Evolutionary conservation across 306 rosid genomes (phyloP), one percentile per base, ranked within the genome.

Genomic region (Sicyos baderoa): DNA sequence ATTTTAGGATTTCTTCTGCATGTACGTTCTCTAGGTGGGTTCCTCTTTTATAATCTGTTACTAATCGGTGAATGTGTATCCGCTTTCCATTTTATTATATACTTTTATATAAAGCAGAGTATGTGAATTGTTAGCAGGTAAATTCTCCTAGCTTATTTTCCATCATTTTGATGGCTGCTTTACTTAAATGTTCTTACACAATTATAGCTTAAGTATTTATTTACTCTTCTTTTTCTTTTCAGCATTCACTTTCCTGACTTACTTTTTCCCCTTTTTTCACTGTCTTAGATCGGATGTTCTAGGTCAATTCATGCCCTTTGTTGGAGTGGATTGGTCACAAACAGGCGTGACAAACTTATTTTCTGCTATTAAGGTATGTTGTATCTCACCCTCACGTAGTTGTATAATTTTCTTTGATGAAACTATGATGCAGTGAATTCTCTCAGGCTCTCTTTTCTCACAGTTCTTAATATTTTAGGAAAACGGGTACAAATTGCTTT

Each of bases 241-340:
- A 59, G 47, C 6, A 48, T 15, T 53, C 18, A 54, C 48, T 49
- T 25, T 29, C 58, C 19, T 75, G 47, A n/a, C 49, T 50, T 64
- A 25, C 45, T 59, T 21, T 18, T 79, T 69, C 76, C 71, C 44
- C 59, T 37, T 54, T 18, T 79, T 68, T 68, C 71, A 70, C 42
- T 70, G 48, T 75, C 70, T 50, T 82, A 94, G 99, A 74, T 94
- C 99, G 48, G 97, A 94, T 74, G 97, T 94, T 83, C 88, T 94
- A n/a, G 99, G 97, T 69, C 99, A 94, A 82, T 88, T 94, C 90
- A 94, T 94, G 99, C 99, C 99, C 59, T 68, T 94, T 86, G 97
- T 94, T 76, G 99, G 99, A 64, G 78, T 90, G 59, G 99, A 94
- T 76, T 94, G 99, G 99, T 94, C 99, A 73, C 99, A 94, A 68